A percentile compares a stretch with the other conserved stretches of the same genome.
These are phyloP conservation scores for Penstemon barbatus DNA, from an alignment of 257 asterid genomes.

Conservation along the genomic window DNA sequence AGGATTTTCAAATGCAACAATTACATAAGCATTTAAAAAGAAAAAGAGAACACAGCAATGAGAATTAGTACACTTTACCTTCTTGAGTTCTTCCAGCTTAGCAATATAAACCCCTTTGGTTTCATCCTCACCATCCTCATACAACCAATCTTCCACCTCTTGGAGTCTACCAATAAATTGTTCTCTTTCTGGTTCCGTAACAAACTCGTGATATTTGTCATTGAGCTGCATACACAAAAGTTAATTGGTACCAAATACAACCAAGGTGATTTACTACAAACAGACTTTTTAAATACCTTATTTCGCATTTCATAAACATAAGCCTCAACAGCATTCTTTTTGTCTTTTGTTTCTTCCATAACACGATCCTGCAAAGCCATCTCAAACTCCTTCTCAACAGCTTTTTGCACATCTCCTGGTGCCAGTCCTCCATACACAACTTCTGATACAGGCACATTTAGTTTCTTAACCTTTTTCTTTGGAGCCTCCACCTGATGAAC, in stretches of 20 bases:
- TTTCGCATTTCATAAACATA: slow-evolving; percentile 92
- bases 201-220: slow-evolving; percentile 70
- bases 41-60: neutral
- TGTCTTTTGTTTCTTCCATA: slow-evolving; percentile 98
- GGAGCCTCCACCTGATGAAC: slow-evolving; percentile 60
- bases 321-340: slow-evolving; percentile 94
- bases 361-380: slow-evolving; percentile 98
- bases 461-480: slow-evolving; percentile 86
- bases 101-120: slow-evolving; percentile 73
- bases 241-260: neutral
- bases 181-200: slow-evolving; percentile 72
- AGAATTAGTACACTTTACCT: slow-evolving; percentile 26
- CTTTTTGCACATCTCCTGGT: slow-evolving; percentile 73
- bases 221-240: slow-evolving; percentile 54
- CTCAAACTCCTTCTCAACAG: slow-evolving; percentile 90
- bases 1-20: slow-evolving; percentile 6
- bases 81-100: slow-evolving; percentile 82
- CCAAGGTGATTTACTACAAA: neutral
- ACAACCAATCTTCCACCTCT: slow-evolving; percentile 95
- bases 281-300: slow-evolving; percentile 47
- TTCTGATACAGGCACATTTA: slow-evolving; percentile 71
- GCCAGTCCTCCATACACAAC: slow-evolving; percentile 71
- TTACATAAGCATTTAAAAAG: neutral
- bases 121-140: slow-evolving; percentile 97
- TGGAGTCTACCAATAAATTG: slow-evolving; percentile 69